A percentile compares a stretch with the other conserved stretches of the same genome.
These are phyloP conservation scores for Malania oleifera DNA, from an alignment of 164 flowering plant genomes.

Conservation along the genomic window DNA sequence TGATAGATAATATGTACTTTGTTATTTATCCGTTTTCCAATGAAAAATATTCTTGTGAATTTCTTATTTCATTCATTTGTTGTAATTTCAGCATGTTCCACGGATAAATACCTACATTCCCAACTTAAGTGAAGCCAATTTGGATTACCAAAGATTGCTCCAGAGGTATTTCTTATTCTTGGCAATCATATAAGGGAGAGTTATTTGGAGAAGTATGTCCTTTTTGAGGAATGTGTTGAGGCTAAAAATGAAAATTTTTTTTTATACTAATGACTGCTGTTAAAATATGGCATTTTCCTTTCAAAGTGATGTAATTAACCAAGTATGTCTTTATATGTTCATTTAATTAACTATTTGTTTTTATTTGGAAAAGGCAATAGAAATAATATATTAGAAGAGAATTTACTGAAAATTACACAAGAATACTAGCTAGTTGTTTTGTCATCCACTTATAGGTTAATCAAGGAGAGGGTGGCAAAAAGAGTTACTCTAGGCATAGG, in stretches of 20 bases:
- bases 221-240: background rate
- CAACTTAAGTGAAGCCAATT: slow-evolving; percentile 53
- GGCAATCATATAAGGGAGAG: background rate
- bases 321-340: too few species aligned
- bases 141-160: slow-evolving; percentile 83
- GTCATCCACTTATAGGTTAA: too few species aligned
- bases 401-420: too few species aligned
- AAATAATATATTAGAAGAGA: too few species aligned
- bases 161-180: slow-evolving; percentile 54
- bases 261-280: too few species aligned
- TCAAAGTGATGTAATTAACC: too few species aligned
- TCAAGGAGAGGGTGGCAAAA: too few species aligned
- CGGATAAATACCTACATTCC: slow-evolving; percentile 74
- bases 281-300: too few species aligned
- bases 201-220: background rate
- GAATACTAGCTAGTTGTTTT: too few species aligned
- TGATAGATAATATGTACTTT: background rate
- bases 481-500: too few species aligned
- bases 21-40: slow-evolving; percentile 2
- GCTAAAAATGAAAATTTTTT: background rate
- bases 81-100: slow-evolving; percentile 64
- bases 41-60: slow-evolving; percentile 1
- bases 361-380: too few species aligned
- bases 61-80: slow-evolving; percentile 9
- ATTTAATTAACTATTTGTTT: too few species aligned